These are phyloP conservation scores for Spizellomyces punctatus DNA, from an alignment of 192 early-diverging fungal genomes.

Conservation along the genomic window DNA sequence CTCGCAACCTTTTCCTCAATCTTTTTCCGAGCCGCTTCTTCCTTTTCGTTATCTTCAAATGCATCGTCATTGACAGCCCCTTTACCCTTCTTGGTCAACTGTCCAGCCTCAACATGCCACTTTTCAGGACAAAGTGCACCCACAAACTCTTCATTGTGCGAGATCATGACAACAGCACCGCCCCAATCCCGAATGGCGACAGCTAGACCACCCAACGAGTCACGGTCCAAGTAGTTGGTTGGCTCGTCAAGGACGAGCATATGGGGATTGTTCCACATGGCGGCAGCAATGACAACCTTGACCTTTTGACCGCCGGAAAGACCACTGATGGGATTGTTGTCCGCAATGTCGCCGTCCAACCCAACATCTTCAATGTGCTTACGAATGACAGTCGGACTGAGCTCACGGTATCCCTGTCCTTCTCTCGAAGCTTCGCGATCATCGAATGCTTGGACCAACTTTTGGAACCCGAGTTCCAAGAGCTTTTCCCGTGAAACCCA, in stretches of 20 bases:
- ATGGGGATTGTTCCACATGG: constrained; percentile 88
- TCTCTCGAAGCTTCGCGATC: constrained; percentile 73
- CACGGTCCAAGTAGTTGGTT: constrained; percentile 74
- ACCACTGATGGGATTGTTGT: constrained; percentile 68
- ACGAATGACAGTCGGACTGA: constrained; percentile 65
- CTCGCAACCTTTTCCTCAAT: constrained; percentile 48
- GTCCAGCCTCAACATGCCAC: constrained; percentile 71
- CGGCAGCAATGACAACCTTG: constrained; percentile 82
- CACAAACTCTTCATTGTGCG: constrained; percentile 80
- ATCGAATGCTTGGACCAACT: constrained; percentile 78
- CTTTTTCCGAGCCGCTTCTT: constrained; percentile 39
- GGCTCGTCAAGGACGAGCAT: constrained; percentile 69
- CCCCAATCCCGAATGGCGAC: constrained; percentile 72
- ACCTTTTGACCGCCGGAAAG: constrained; percentile 84
- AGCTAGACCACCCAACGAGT: constrained; percentile 70
- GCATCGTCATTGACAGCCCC: constrained; percentile 36
- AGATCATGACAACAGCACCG: constrained; percentile 80
- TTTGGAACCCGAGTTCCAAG: constrained; percentile 69
- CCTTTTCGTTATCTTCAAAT: constrained; percentile 45
- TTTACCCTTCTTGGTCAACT: constrained; percentile 40
- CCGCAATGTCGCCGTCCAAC: constrained; percentile 74
- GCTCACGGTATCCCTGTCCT: constrained; percentile 68
- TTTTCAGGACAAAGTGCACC: constrained; percentile 70
- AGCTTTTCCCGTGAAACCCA: constrained; percentile 73
- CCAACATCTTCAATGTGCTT: constrained; percentile 79